A percentile compares a stretch with the other conserved stretches of the same genome.
phyloP scores from a whole-genome alignment of 2,329 filamentous ascomycete species.

The Aureobasidium sp. region DNA sequence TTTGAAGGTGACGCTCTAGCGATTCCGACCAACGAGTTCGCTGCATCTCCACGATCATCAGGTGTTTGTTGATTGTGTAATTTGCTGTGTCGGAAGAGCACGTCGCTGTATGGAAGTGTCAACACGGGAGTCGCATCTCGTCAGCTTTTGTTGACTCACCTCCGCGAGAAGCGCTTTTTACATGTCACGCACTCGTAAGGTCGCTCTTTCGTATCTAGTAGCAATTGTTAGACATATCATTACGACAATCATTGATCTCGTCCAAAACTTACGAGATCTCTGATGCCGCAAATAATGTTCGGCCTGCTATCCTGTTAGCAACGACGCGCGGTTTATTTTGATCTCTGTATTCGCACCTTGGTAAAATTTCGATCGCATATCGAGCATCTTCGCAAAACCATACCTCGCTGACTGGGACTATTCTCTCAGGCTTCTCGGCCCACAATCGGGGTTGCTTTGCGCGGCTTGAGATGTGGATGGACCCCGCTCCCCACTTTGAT shows the following conservation, averaged over 20 bases:
- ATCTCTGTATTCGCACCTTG: slow-evolving; percentile 29
- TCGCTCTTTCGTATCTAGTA: slow-evolving; percentile 47
- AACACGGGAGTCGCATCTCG: not conserved
- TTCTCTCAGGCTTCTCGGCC: not conserved
- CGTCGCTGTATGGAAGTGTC: slow-evolving; percentile 34
- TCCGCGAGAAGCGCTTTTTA: slow-evolving; percentile 49
- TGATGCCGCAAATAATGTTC: slow-evolving; percentile 51
- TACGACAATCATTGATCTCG: slow-evolving; percentile 19
- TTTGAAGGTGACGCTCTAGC: slow-evolving; percentile 6
- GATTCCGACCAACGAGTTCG: not conserved
- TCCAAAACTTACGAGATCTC: slow-evolving; percentile 42
- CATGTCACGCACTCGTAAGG: slow-evolving; percentile 49
- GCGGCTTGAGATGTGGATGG: slow-evolving; percentile 3
- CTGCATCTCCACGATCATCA: slow-evolving; percentile 23
- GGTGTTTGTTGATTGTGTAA: slow-evolving; percentile 35
- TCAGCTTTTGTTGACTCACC: slow-evolving; percentile 30
- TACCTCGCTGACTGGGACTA: slow-evolving; percentile 4
- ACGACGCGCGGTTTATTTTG: not conserved
- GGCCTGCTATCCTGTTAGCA: slow-evolving; percentile 23
- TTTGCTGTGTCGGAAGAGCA: slow-evolving; percentile 47
- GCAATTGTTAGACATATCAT: slow-evolving; percentile 15
- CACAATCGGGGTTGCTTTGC: slow-evolving; percentile 4
- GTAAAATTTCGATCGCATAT: slow-evolving; percentile 48
- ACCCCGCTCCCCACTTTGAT: slow-evolving; percentile 9
- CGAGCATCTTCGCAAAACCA: slow-evolving; percentile 19